phyloP scores from a whole-genome alignment of 495 filamentous ascomycete genomes.

The Aspergillus diversus region DNA sequence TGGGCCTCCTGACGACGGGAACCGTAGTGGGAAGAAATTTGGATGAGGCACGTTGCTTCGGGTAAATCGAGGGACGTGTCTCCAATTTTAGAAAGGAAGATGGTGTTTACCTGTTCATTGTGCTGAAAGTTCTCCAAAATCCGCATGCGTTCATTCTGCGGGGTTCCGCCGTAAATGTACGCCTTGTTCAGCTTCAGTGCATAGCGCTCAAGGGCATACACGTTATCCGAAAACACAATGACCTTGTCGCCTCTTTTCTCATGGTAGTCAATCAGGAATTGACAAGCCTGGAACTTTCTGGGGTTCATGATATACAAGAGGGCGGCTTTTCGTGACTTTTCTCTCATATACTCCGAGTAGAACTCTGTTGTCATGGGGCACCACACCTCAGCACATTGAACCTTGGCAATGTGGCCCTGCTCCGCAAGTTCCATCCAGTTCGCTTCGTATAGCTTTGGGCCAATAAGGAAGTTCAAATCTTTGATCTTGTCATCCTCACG shows the following conservation, averaged over 20 bases:
- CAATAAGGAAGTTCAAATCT: constrained; percentile 96
- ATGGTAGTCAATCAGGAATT: constrained; percentile 97
- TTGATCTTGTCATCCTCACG: constrained; percentile 98
- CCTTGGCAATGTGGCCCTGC: constrained; percentile 94
- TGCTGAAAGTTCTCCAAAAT: constrained; percentile 97
- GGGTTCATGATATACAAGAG: constrained; percentile 98
- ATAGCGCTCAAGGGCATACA: constrained; percentile 88
- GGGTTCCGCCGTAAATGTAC: constrained; percentile 92
- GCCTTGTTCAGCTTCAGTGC: constrained; percentile 83
- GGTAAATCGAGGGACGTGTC: constrained; percentile 97
- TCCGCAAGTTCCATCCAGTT: constrained; percentile 99
- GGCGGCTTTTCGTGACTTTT: constrained; percentile 67
- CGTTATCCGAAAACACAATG: constrained; percentile 98
- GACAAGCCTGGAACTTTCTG: constrained; percentile 92
- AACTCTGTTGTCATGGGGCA: constrained; percentile 99
- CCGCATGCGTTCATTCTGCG: constrained; percentile 81
- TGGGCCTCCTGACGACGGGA: constrained; percentile 97
- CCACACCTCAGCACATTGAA: constrained; percentile 99
- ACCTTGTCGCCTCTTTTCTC: constrained; percentile 96
- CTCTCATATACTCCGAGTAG: constrained; percentile 87
- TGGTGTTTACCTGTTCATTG: constrained; percentile 89
- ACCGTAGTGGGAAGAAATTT: constrained; percentile 97
- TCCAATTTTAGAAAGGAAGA: constrained; percentile 97
- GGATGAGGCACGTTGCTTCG: constrained; percentile 96
- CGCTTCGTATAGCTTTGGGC: constrained; percentile 95